Evolutionary conservation across 805 yeast species (phyloP).

Genomic region (Lachancea sp.): DNA sequence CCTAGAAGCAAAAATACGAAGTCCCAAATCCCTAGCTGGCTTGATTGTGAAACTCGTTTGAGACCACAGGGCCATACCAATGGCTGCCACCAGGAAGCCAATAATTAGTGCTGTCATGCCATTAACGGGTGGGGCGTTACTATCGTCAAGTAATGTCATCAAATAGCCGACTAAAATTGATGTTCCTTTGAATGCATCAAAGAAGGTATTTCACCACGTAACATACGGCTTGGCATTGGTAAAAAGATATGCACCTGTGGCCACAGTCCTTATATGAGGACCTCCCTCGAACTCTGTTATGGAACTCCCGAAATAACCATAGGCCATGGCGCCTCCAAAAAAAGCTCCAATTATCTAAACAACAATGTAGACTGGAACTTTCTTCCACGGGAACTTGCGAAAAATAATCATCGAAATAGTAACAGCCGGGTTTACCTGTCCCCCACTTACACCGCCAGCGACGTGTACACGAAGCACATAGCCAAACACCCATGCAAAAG

Average conservation of each 20-base stretch:
- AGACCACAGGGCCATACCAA: conserved; percentile 42
- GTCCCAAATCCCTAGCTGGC: conserved; percentile 44
- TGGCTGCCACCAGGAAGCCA: conserved; percentile 36
- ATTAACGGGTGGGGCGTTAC: conserved; percentile 36
- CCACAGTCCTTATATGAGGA: conserved; percentile 15
- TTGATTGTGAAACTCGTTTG: conserved; percentile 45
- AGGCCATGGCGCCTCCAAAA: conserved; percentile 39
- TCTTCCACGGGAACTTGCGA: conserved; percentile 43
- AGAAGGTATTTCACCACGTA: conserved; percentile 36
- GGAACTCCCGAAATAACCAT: conserved; percentile 37
- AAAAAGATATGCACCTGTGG: conserved; percentile 39
- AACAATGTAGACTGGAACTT: conserved; percentile 37
- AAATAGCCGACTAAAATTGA: conserved; percentile 38
- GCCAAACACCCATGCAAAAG: conserved; percentile 42
- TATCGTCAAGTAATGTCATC: conserved; percentile 40
- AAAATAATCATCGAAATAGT: conserved; percentile 39
- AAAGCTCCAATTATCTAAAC: conserved; percentile 42
- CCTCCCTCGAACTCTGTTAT: conserved; percentile 12
- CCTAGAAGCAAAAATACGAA: conserved; percentile 39
- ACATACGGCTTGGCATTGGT: conserved; percentile 37
- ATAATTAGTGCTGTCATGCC: conserved; percentile 39
- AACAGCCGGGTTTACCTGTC: conserved; percentile 44
- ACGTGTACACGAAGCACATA: conserved; percentile 40
- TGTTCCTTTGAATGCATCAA: conserved; percentile 39
- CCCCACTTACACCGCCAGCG: conserved; percentile 45